Evolutionary conservation across 1,139 yeast species (phyloP), one percentile per base, ranked within the genome.

Genomic region (Eremothecium cymbalariae): DNA sequence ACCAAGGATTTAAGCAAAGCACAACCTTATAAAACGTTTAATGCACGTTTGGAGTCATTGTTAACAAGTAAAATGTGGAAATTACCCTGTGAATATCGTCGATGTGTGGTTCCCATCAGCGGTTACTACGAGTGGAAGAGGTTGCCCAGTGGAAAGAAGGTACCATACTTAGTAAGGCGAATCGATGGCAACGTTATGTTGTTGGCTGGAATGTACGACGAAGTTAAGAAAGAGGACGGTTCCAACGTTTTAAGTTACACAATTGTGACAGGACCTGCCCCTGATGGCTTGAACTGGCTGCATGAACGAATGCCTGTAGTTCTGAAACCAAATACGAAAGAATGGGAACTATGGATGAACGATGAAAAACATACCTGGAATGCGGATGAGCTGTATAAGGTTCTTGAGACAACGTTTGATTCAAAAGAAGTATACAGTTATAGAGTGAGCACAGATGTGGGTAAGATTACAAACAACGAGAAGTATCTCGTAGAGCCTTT

Each of bases 81-180:
- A 3, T 41, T 42, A 7, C 42, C 49, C 22, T 37, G 47, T 28
- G 36, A 42, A 15, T 64, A 59, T 17, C 44, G 46, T 29, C 47
- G 69, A 8, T 86, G 95, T 52, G 77, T 78, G 1, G 72, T 85
- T 0, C 88, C 94, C 0, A 70, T 82, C 26, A 72, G 73, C 48
- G 96, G 96, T 0, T 88, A 86, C 55, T 86, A 72, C 51, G 97
- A 86, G 56, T 86, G 96, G 96, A 55, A 48, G 36, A 45, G 49
- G 23, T 9, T n/a, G 4, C 4, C n/a, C n/a, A 9, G 21, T n/a
- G 34, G 31, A 5, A 63, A 62, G 13, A 76, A 72, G 45, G 54
- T 55, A 0, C 95, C 96, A 0, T 74, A 79, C 53, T 86, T 64
- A 51, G 67, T 86, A 11, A 71, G 68, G 33, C 66, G 81, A 7